These are phyloP conservation scores for Schizochytrium sp. DNA, from an alignment of 108 stramenopile genomes.

Conservation along the genomic window DNA sequence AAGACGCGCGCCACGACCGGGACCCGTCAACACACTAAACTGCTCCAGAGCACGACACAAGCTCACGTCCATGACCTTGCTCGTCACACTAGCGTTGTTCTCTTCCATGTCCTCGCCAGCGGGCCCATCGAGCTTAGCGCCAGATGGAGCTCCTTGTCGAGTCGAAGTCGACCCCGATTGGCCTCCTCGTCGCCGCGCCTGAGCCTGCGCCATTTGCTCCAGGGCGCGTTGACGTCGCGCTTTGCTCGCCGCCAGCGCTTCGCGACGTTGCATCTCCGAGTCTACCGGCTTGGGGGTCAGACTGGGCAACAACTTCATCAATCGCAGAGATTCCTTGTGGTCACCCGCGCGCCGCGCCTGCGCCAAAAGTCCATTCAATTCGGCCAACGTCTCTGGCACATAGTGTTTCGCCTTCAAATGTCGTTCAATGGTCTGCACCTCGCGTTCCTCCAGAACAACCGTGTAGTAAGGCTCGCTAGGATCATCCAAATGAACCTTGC, in stretches of 20 bases:
- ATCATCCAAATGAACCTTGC: not conserved
- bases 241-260: not conserved
- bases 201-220: not conserved
- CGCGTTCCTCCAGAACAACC: not conserved
- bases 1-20: not conserved
- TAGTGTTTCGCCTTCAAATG: not conserved
- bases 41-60: not conserved
- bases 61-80: not conserved
- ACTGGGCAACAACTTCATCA: not conserved
- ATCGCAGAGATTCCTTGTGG: not conserved
- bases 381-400: not conserved
- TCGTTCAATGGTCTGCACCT: not conserved
- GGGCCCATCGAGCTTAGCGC: not conserved
- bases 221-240: not conserved
- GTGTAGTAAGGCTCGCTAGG: not conserved
- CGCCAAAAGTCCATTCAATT: not conserved
- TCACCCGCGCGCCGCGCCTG: not conserved
- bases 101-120: not conserved
- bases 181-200: not conserved
- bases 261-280: not conserved
- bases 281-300: conserved; percentile 3
- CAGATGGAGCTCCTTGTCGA: not conserved
- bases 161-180: not conserved
- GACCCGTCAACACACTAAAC: not conserved
- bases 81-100: too few species aligned